These are phyloP conservation scores for Elasticomyces elasticus DNA, from an alignment of 495 filamentous ascomycete species.

Conservation along the genomic window DNA sequence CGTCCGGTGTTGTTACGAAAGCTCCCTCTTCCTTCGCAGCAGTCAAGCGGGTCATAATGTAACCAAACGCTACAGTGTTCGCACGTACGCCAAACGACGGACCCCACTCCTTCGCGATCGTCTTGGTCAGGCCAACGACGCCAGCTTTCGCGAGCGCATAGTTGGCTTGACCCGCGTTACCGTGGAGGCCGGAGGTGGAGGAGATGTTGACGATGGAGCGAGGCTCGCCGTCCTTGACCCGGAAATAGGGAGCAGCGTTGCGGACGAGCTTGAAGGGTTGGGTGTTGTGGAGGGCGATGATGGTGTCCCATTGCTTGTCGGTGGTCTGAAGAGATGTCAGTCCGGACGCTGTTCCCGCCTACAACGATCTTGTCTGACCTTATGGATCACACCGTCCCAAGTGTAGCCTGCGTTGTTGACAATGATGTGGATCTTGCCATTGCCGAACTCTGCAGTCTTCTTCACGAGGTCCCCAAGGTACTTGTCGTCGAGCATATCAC, in stretches of 20 bases:
- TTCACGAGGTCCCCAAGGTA: conserved; percentile 62
- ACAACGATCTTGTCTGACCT: conserved; percentile 37
- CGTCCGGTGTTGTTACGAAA: conserved; percentile 64
- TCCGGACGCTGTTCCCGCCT: background rate
- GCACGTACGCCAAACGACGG: conserved; percentile 71
- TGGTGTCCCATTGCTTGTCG: conserved; percentile 85
- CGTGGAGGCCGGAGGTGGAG: conserved; percentile 67
- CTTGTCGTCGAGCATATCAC: conserved; percentile 58
- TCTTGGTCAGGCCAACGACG: conserved; percentile 67
- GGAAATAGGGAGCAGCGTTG: conserved; percentile 73
- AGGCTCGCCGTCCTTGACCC: conserved; percentile 70
- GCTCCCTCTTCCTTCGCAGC: conserved; percentile 70
- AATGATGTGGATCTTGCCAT: conserved; percentile 77
- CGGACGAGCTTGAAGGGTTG: conserved; percentile 75
- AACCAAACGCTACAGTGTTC: conserved; percentile 75
- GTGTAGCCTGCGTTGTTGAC: conserved; percentile 86
- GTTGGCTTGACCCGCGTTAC: conserved; percentile 79
- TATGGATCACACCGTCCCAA: conserved; percentile 86
- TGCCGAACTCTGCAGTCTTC: conserved; percentile 65
- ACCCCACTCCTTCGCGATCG: conserved; percentile 88
- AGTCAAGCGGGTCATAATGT: conserved; percentile 67
- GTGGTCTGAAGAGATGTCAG: conserved; percentile 48
- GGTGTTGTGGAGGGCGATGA: conserved; percentile 67
- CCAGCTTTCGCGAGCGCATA: conserved; percentile 77
- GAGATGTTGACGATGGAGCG: conserved; percentile 74